phyloP scores from a whole-genome alignment of 148 eudicot genomes.

The Agrostemma githago region DNA sequence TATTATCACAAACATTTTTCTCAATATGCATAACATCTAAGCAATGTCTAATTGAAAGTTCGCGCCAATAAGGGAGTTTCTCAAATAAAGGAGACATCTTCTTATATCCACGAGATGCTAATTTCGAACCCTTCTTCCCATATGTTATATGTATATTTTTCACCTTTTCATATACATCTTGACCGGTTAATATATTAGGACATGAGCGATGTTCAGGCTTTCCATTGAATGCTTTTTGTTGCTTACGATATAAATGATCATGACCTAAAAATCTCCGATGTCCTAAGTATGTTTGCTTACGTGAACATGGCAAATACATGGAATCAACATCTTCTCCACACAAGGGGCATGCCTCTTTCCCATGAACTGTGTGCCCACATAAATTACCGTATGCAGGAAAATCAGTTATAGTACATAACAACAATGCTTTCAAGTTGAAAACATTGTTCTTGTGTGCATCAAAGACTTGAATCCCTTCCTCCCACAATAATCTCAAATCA shows the following conservation, averaged over 20 bases:
- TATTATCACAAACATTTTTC: neutral
- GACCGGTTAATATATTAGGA: neutral
- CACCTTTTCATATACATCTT: neutral
- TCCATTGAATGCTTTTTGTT: too few relatives aligned
- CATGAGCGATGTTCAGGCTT: neutral
- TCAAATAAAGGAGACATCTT: neutral
- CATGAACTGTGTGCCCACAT: too few relatives aligned
- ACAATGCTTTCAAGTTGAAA: too few relatives aligned
- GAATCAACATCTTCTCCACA: neutral
- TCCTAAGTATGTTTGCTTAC: neutral
- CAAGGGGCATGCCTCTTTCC: neutral
- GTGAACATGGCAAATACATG: neutral
- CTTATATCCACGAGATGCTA: neutral
- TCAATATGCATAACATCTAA: neutral
- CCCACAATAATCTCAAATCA: too few relatives aligned
- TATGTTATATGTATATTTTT: neutral
- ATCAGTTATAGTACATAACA: too few relatives aligned
- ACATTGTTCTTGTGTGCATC: too few relatives aligned
- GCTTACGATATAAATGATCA: neutral
- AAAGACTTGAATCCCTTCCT: too few relatives aligned
- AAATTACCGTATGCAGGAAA: too few relatives aligned
- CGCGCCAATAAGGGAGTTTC: neutral
- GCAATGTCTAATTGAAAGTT: neutral
- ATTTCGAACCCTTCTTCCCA: neutral
- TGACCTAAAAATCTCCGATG: neutral